Conservation (phyloP, 129 eudicot species). For the Mikania micrantha region DNA sequence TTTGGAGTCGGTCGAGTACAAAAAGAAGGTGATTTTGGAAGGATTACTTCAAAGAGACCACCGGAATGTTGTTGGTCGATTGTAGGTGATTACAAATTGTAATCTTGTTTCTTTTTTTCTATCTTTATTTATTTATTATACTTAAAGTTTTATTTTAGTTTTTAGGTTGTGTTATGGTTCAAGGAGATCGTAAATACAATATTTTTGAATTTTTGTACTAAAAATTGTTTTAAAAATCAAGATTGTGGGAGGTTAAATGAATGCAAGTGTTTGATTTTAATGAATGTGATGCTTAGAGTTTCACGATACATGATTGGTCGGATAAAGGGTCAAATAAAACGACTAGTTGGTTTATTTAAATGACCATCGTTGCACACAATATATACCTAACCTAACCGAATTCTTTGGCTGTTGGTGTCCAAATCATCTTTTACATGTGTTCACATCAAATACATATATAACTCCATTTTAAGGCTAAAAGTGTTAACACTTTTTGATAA, state of each 20-base stretch:
- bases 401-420: not conserved
- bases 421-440: not conserved
- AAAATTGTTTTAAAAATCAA: not conserved
- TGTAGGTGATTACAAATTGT: not conserved
- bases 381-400: not conserved
- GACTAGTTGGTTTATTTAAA: not conserved
- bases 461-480: not conserved
- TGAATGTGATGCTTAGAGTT: not conserved
- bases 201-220: conserved; percentile 15
- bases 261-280: not conserved
- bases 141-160: not conserved
- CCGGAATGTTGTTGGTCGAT: conserved; percentile 25
- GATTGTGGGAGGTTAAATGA: too few relatives aligned
- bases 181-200: not conserved
- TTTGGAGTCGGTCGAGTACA: conserved; percentile 31
- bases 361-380: not conserved
- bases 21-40: conserved; percentile 51
- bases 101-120: not conserved
- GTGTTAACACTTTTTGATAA: not conserved
- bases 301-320: not conserved
- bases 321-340: not conserved
- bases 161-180: not conserved
- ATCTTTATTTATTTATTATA: not conserved
- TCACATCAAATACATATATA: not conserved
- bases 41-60: conserved; percentile 50